phyloP scores from a whole-genome alignment of 2,329 filamentous ascomycete species.

The Diaporthe sp. region DNA sequence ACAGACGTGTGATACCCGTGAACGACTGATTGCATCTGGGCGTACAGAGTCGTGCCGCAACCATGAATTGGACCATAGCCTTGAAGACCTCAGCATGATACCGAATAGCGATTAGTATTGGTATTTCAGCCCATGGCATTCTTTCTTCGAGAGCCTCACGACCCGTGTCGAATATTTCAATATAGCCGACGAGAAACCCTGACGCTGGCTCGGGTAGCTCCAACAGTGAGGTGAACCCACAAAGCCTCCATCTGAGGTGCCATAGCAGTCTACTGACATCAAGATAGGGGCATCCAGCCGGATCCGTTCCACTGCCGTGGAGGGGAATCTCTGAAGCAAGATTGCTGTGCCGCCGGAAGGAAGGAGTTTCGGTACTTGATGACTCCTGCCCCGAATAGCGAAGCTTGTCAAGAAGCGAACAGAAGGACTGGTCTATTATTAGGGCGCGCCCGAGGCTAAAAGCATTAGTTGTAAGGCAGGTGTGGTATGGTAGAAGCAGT shows the following conservation, averaged over 20 bases:
- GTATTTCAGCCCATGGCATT: neutral
- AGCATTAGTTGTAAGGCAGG: neutral
- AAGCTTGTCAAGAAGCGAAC: neutral
- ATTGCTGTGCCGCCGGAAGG: conserved; percentile 3
- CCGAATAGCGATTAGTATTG: neutral
- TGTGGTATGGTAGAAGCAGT: neutral
- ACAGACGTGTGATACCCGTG: neutral
- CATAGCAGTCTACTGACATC: neutral
- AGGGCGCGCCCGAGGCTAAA: neutral
- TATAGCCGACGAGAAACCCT: neutral
- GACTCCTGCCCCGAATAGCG: neutral
- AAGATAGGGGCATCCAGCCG: too few relatives aligned
- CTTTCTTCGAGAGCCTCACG: neutral
- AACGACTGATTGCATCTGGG: neutral
- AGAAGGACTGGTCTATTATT: conserved; percentile 1
- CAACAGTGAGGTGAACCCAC: neutral
- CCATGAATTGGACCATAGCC: neutral
- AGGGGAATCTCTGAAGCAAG: neutral
- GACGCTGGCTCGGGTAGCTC: neutral
- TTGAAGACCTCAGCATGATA: neutral
- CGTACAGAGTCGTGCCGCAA: neutral
- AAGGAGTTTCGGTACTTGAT: neutral
- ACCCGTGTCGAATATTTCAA: neutral
- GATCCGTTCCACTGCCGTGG: neutral
- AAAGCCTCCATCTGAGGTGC: neutral